phyloP scores from a whole-genome alignment of 148 eudicot species.

The Chenopodium berlandieri region DNA sequence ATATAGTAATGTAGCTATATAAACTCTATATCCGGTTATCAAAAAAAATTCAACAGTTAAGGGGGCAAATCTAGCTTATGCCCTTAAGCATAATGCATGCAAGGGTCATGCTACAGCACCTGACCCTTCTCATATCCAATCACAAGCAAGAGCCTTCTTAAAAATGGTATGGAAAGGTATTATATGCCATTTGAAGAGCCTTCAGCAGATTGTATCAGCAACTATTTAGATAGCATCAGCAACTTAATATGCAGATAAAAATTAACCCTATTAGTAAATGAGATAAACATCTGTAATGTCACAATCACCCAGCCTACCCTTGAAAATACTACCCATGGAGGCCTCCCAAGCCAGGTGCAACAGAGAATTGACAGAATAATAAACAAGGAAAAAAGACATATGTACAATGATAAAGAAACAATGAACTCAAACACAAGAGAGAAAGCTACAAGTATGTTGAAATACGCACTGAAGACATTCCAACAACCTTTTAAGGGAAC shows the following conservation, averaged over 20 bases:
- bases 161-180: not conserved
- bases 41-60: not conserved
- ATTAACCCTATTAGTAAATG: not conserved
- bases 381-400: not conserved
- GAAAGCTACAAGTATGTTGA: not conserved
- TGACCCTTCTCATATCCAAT: not conserved
- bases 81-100: not conserved
- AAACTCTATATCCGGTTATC: not conserved
- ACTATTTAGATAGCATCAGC: not conserved
- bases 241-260: not conserved
- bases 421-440: not conserved
- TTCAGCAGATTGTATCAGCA: too few relatives aligned
- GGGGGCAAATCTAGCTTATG: not conserved
- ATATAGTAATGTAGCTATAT: not conserved
- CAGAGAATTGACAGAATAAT: not conserved
- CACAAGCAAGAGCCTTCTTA: not conserved
- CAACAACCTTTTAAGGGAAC: not conserved
- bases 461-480: not conserved
- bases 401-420: not conserved
- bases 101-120: not conserved
- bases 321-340: not conserved
- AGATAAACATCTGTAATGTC: not conserved
- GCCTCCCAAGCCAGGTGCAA: not conserved
- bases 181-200: not conserved
- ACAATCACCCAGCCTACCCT: not conserved